Base-by-base conservation (phyloP, 306 rosid species). In the Medicago arabica region DNA sequence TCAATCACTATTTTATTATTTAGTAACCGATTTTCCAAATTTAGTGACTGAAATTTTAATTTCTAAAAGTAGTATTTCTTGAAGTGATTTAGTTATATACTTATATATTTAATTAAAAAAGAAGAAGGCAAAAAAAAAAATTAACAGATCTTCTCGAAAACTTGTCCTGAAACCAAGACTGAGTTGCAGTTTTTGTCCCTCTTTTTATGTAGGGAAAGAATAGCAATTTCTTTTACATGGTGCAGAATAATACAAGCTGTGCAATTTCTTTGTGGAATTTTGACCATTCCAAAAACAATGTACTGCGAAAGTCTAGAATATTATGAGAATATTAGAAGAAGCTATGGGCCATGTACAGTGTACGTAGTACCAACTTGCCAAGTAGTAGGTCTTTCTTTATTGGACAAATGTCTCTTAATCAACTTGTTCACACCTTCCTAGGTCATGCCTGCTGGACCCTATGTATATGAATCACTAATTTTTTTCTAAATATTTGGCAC, bases 401-500 rank as follows among this genome's bases (percentile, higher is more conserved):
- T 87, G 78, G 84, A 77, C 89, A 81, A 73, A 80, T 58, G 79
- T 77, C 85, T 47, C 34, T 10, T 68, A 71, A 66, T 78, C 87
- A 81, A 86, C 83, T 66, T 67, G 83, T 38, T 77, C 76, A 67
- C 83, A 34, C 64, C 50, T 72, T 62, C 82, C 75, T 25, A 67
- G 67, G 75, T 60, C 75, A 8, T 71, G 54, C 47, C 39, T 4
- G 10, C 72, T 55, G 67, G 67, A 25, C 78, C 80, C 19, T 6
- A 3, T 15, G 4, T 14, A 5, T 25, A 2, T 21, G 12, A 19
- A 21, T 55, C 62, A 58, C 38, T 55, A 11, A 9, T 55, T 55
- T 55, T 8, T 6, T n/a, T 50, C 55, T n/a, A 50, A 50, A 21
- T 54, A 16, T 28, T 21, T 36, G 3, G 11, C 67, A 47, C 39